Evolutionary conservation across 2,329 filamentous ascomycete genomes (phyloP).

Genomic region (Laburnicola sp.): DNA sequence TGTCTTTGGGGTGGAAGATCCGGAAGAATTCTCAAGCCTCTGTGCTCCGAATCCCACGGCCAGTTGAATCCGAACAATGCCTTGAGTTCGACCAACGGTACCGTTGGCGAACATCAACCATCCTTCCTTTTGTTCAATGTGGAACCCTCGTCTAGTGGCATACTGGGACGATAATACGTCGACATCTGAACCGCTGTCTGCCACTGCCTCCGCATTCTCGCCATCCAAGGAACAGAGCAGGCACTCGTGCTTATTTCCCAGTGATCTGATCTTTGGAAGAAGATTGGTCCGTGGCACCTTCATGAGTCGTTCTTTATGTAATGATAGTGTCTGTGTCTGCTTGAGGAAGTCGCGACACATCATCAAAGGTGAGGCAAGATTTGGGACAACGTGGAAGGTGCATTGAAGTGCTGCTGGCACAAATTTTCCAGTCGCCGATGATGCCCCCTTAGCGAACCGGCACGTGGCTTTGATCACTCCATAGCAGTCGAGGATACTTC

Average conservation of each 20-base stretch:
- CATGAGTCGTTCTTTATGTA: slow-evolving; percentile 9
- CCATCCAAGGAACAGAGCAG: too few species aligned
- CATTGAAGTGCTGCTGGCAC: background rate
- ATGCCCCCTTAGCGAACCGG: background rate
- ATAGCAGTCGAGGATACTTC: slow-evolving; percentile 7
- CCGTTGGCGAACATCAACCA: too few species aligned
- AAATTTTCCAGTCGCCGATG: background rate
- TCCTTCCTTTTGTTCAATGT: too few species aligned
- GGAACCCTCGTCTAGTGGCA: too few species aligned
- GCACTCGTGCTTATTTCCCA: background rate
- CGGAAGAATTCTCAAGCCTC: too few species aligned
- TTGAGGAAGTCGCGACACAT: slow-evolving; percentile 15
- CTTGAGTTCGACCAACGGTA: too few species aligned
- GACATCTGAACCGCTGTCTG: too few species aligned
- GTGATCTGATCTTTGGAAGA: background rate
- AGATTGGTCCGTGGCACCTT: background rate
- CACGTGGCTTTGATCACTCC: background rate
- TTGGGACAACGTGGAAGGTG: slow-evolving; percentile 12
- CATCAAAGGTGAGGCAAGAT: slow-evolving; percentile 12
- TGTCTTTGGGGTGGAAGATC: too few species aligned
- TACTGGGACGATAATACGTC: too few species aligned
- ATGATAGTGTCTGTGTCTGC: slow-evolving; percentile 13
- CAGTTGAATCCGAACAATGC: too few species aligned
- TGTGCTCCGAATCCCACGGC: too few species aligned
- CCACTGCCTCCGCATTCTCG: too few species aligned